phyloP scores from a whole-genome alignment of 768 basidiomycete genomes.

The Stropharia rugosoannulata region DNA sequence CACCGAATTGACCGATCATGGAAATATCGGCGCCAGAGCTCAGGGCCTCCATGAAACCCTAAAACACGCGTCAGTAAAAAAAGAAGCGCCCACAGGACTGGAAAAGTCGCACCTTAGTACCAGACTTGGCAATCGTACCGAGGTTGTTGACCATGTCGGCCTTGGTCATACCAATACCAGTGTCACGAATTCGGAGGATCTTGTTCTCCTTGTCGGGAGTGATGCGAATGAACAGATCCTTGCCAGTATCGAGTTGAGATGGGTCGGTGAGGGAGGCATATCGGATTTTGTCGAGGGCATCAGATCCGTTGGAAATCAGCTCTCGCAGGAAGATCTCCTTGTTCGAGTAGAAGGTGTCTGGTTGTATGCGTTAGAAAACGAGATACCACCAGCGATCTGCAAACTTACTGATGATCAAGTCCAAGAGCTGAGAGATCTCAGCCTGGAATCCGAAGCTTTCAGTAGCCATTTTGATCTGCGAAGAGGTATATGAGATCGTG shows the following conservation, averaged over 20 bases:
- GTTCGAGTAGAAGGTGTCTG: slow-evolving; percentile 99
- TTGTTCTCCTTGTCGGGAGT: slow-evolving; percentile 96
- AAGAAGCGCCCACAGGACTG: neutral
- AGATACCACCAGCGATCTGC: slow-evolving; percentile 5
- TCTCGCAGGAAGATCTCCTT: slow-evolving; percentile 99
- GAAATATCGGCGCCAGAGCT: slow-evolving; percentile 86
- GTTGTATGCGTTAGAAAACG: slow-evolving; percentile 3
- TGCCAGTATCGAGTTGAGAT: slow-evolving; percentile 82
- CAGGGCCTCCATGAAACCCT: slow-evolving; percentile 99
- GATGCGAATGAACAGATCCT: slow-evolving; percentile 95
- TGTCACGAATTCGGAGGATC: slow-evolving; percentile 86
- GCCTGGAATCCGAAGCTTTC: slow-evolving; percentile 98
- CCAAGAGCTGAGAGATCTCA: slow-evolving; percentile 98
- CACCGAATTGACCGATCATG: slow-evolving; percentile 99
- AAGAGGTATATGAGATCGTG: slow-evolving; percentile 5
- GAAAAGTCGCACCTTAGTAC: slow-evolving; percentile 66
- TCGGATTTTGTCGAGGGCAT: slow-evolving; percentile 99
- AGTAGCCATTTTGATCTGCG: slow-evolving; percentile 54
- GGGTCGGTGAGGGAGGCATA: slow-evolving; percentile 96
- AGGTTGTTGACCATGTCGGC: slow-evolving; percentile 99
- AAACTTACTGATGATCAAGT: slow-evolving; percentile 93
- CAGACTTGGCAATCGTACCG: slow-evolving; percentile 93
- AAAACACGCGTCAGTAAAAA: slow-evolving; percentile 8
- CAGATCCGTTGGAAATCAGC: slow-evolving; percentile 94
- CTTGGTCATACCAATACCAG: slow-evolving; percentile 99